Evolutionary conservation across 257 asterid genomes (phyloP).

Genomic region (Fraxinus excelsior): DNA sequence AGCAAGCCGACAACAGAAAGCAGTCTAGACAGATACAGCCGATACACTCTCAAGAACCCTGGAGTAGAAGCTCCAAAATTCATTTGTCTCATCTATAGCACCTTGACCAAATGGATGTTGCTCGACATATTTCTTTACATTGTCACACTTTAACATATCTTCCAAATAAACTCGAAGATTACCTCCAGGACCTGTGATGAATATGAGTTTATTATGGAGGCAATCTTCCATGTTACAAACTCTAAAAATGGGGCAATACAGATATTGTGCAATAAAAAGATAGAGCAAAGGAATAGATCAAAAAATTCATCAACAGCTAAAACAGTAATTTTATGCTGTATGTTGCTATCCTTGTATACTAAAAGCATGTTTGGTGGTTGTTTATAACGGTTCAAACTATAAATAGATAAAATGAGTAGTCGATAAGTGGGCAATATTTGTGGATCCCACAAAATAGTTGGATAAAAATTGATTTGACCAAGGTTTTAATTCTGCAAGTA

Average conservation of each 20-base stretch:
- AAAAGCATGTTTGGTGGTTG: not conserved
- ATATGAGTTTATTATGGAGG: conserved; percentile 3
- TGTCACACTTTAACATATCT: conserved; percentile 48
- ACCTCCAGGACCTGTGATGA: conserved; percentile 65
- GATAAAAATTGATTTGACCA: no score
- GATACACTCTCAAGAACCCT: conserved; percentile 45
- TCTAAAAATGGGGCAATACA: conserved; percentile 11
- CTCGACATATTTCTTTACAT: conserved; percentile 57
- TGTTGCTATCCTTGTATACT: not conserved
- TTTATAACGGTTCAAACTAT: no score
- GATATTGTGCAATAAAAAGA: not conserved
- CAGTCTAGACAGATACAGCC: not conserved
- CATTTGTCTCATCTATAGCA: conserved; percentile 54
- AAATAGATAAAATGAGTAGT: no score
- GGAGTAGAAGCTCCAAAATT: conserved; percentile 66
- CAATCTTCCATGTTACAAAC: conserved; percentile 1
- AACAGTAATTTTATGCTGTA: not conserved
- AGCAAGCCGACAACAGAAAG: not conserved
- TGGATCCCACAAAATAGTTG: no score
- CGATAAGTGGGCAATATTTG: no score
- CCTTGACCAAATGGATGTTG: conserved; percentile 78
- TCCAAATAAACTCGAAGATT: conserved; percentile 74
- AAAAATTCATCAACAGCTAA: not conserved
- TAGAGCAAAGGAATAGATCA: not conserved
- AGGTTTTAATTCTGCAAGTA: not conserved